Conservation (phyloP, 202 grass and related monocot species). For the Carex arenaria region DNA sequence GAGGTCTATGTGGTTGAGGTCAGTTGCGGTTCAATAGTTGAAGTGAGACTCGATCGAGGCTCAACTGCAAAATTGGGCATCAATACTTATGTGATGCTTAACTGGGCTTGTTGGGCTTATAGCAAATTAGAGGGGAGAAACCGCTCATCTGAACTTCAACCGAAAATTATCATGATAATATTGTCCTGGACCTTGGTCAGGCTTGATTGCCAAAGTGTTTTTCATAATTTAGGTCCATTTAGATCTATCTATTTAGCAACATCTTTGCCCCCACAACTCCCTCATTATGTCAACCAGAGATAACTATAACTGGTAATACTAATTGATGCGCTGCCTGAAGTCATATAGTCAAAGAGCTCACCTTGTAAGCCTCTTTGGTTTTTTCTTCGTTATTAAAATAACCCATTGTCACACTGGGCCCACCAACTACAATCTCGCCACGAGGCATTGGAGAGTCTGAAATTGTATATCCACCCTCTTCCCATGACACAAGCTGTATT, state of each 20-base stretch:
- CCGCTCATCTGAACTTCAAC: neutral
- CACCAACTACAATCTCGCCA: constrained; percentile 74
- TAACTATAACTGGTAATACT: neutral
- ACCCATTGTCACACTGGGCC: constrained; percentile 61
- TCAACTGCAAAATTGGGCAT: neutral
- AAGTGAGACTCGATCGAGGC: neutral
- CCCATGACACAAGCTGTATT: constrained; percentile 66
- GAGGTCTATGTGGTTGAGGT: neutral
- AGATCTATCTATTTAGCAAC: neutral
- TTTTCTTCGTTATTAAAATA: constrained; percentile 86
- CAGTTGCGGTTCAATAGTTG: neutral
- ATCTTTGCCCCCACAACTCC: neutral
- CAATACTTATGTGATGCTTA: neutral
- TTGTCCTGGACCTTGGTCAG: neutral
- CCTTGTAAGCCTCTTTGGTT: constrained; percentile 77
- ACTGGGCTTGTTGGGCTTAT: neutral
- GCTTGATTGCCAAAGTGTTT: neutral
- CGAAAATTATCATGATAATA: neutral
- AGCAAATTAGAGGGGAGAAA: neutral
- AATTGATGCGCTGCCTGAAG: neutral
- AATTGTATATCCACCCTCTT: constrained; percentile 68
- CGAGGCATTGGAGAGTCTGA: constrained; percentile 79
- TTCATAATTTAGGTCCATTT: neutral
- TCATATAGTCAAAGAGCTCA: constrained; percentile 16
- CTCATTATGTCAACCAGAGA: neutral